Evolutionary conservation across 192 early-diverging fungal genomes (phyloP), one percentile per base, ranked within the genome.

Genomic region (Entomortierella chlamydospora): DNA sequence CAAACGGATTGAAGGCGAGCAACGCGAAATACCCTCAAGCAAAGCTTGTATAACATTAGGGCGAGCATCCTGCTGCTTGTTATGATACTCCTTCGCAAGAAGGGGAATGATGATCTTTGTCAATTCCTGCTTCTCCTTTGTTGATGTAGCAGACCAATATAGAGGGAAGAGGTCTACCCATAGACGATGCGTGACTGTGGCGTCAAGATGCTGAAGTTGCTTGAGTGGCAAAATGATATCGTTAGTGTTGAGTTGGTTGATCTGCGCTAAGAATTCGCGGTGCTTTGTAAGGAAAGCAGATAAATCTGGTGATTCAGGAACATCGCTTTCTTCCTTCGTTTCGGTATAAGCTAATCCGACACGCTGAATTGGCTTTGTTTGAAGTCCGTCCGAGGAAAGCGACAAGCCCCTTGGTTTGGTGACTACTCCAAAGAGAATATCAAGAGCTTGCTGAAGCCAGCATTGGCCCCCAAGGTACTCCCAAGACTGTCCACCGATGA

Each of bases 1-100:
- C 20, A 99, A 83, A 37, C 90, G 89, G 26, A 96, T 91, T 6
- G 84, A 33, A 2, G 95, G 91, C 0, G 84, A 55, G 57, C 93
- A 96, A 18, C 84, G 85, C 54, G 91, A 90, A 63, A 97, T 90
- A 51, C 93, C 96, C 1, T 98, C 94, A 22, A 99, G 73, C 4
- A 99, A 78, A 3, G 94, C 92, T 71, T 97, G 96, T 25, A 99
- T 91, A 4, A 99, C 95, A 81, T 99, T 99, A n/a, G 97, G 96
- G 8, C 95, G 88, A 34, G 86, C 59, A 20, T 90, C 86, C 10
- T 85, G 83, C 81, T 99, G 97, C 62, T 87, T 87, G 56, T 82
- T 82, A 71, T 99, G 97, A 63, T 95, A 98, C 26, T 97, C 96
- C 67, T 95, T 94, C 2, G 95, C 92, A 23, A 99, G 87, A 17